Base-by-base conservation (phyloP, 1,139 yeast genomes). In the Lodderomyces theae region DNA sequence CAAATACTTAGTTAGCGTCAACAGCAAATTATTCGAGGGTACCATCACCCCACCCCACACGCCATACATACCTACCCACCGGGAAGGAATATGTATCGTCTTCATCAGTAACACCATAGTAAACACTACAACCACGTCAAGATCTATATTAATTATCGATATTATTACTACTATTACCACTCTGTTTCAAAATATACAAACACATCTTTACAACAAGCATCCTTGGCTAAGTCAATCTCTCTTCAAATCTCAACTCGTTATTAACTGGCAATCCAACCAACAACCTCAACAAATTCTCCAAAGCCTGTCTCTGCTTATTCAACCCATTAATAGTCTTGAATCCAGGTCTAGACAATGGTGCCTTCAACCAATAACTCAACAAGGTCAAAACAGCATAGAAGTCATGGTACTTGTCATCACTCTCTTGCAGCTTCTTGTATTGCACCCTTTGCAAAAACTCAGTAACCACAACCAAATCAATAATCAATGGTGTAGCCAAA, bases 291-390 rank as follows among this genome's bases (percentile, higher is more conserved):
- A 90, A 79, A 74, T 89, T 90, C 70, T 90, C 97, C 53, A 90
- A 72, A 38, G 94, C 96, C 57, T 83, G 79, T 63, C 96, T 84
- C 74, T 90, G 97, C 71, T 89, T 90, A 78, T 88, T 90, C 61
- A 90, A 79, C 30, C 97, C 96, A 60, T 90, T 90, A 57, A 90
- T 86, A 36, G 96, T 85, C 61, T 87, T 86, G 68, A 74, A 86
- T 11, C 96, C 96, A 43, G 90, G 88, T 68, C 92, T 86, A 41
- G 95, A 82, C 56, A 90, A 77, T 51, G 97, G 97, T 2, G 97
- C 97, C 75, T 90, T 90, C 60, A 90, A 80, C 97, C 97, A 90
- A 73, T 90, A 90, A 61, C 92, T 80, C 64, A 90, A 76, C 65
- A 89, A 86, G 18, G 95, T 81, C 60, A 90, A 74, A 37, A 90